A percentile compares a stretch with the other conserved stretches of the same genome.
phyloP scores from a whole-genome alignment of 306 rosid genomes.

The Rosa multiflora region DNA sequence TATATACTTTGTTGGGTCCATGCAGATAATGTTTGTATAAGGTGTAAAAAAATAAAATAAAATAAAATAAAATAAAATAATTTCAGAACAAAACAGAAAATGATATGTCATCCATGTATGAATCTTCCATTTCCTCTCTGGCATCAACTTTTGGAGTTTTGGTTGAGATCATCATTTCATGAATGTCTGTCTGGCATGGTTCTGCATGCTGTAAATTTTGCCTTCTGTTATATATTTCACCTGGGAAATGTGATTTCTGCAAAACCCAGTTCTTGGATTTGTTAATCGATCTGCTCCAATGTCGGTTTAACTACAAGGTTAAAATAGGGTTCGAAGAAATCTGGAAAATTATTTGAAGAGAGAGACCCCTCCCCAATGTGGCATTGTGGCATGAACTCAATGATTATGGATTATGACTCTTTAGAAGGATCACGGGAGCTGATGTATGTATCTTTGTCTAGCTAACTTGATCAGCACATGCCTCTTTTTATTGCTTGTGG shows the following conservation, averaged over 20 bases:
- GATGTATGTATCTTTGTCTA: constrained; percentile 22
- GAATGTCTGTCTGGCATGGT: constrained; percentile 1
- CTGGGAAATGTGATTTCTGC: constrained; percentile 3
- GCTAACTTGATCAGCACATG: constrained; percentile 20
- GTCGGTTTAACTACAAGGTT: background rate
- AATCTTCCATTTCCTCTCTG: constrained; percentile 11
- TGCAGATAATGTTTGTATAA: constrained; percentile 9
- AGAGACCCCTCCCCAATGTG: constrained; percentile 7
- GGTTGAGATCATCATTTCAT: constrained; percentile 8
- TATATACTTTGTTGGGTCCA: constrained; percentile 24
- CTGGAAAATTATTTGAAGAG: background rate
- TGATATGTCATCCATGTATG: constrained; percentile 14
- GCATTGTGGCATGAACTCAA: constrained; percentile 14
- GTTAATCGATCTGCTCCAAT: background rate
- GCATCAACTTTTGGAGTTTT: background rate
- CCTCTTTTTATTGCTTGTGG: constrained; percentile 5
- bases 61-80: background rate
- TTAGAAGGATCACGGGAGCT: constrained; percentile 15
- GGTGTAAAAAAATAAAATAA: background rate
- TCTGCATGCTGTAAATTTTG: background rate
- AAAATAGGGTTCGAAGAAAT: background rate
- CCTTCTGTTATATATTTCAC: background rate
- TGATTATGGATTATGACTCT: constrained; percentile 11
- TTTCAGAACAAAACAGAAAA: constrained; percentile 5
- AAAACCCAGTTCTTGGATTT: background rate